Conservation (phyloP, 1,139 yeast species). For the Blastobotrys illinoisensis region DNA sequence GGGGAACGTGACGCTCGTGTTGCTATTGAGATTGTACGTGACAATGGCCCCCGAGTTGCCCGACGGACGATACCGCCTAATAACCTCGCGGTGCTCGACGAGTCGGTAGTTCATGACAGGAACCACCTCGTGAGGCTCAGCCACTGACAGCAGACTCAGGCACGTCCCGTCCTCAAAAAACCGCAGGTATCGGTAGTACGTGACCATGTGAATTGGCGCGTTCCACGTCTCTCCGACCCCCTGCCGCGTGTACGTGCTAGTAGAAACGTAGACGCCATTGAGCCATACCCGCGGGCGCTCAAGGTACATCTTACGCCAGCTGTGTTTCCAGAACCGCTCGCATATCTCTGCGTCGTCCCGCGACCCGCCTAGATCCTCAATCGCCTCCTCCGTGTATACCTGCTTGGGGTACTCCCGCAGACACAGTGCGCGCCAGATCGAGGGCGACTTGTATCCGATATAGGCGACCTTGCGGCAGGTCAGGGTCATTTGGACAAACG, state of each 20-base stretch:
- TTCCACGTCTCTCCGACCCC: slow-evolving; percentile 72
- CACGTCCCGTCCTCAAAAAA: slow-evolving; percentile 78
- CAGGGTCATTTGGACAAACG: slow-evolving; percentile 62
- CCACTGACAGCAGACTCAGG: slow-evolving; percentile 23
- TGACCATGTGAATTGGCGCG: slow-evolving; percentile 74
- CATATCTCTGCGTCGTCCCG: slow-evolving; percentile 15
- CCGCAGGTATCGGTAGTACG: slow-evolving; percentile 79
- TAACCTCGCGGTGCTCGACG: slow-evolving; percentile 9
- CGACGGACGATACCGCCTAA: slow-evolving; percentile 31
- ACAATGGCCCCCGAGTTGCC: slow-evolving; percentile 9
- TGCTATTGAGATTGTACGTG: slow-evolving; percentile 21
- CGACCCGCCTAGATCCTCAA: slow-evolving; percentile 13
- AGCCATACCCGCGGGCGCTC: slow-evolving; percentile 70
- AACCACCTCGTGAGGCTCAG: slow-evolving; percentile 27
- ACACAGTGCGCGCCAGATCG: slow-evolving; percentile 56
- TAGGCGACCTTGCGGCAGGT: slow-evolving; percentile 59
- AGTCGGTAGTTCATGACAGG: slow-evolving; percentile 38
- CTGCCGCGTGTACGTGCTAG: slow-evolving; percentile 75
- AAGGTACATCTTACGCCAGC: slow-evolving; percentile 37
- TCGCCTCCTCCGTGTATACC: slow-evolving; percentile 26
- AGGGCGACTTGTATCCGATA: slow-evolving; percentile 52
- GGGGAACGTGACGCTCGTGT: slow-evolving; percentile 23
- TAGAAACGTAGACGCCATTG: slow-evolving; percentile 79
- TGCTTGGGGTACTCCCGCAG: slow-evolving; percentile 54
- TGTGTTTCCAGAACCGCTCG: slow-evolving; percentile 20